Conservation (phyloP, 164 flowering plant genomes). For the Stephania cephalantha region DNA sequence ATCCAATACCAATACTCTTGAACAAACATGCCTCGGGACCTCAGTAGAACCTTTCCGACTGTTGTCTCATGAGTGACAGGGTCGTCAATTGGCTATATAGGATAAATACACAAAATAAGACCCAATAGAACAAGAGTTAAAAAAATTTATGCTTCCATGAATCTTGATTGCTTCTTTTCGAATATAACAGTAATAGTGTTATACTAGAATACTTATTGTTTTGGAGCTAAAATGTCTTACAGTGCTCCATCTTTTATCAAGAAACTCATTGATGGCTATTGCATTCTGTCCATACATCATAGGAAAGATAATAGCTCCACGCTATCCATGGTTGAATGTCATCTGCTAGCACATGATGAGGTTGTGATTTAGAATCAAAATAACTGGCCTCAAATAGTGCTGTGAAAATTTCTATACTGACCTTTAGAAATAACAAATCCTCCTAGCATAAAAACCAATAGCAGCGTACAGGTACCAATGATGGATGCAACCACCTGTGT, state of each 20-base stretch:
- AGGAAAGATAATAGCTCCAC: constrained; percentile 57
- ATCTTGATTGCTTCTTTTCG: neutral
- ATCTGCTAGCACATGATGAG: constrained; percentile 22
- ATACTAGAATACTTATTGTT: neutral
- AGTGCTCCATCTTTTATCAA: constrained; percentile 48
- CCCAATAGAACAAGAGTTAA: neutral
- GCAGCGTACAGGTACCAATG: constrained; percentile 36
- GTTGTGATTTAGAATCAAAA: neutral
- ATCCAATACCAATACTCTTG: constrained; percentile 49
- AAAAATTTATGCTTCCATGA: neutral
- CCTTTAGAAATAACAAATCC: constrained; percentile 57
- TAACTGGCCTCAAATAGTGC: neutral
- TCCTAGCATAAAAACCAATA: constrained; percentile 48
- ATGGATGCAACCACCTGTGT: constrained; percentile 46
- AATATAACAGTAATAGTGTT: neutral
- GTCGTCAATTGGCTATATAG: constrained; percentile 31
- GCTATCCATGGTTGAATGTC: constrained; percentile 45
- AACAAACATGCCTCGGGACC: constrained; percentile 35
- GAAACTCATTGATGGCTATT: constrained; percentile 46
- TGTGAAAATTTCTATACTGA: constrained; percentile 7
- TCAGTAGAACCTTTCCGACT: constrained; percentile 44
- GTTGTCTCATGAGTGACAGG: constrained; percentile 19
- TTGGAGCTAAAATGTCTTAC: constrained; percentile 20
- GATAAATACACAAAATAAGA: neutral
- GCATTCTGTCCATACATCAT: constrained; percentile 55